Evolutionary conservation across 2,329 filamentous ascomycete genomes (phyloP).

Genomic region (Phialocephala subalpina): DNA sequence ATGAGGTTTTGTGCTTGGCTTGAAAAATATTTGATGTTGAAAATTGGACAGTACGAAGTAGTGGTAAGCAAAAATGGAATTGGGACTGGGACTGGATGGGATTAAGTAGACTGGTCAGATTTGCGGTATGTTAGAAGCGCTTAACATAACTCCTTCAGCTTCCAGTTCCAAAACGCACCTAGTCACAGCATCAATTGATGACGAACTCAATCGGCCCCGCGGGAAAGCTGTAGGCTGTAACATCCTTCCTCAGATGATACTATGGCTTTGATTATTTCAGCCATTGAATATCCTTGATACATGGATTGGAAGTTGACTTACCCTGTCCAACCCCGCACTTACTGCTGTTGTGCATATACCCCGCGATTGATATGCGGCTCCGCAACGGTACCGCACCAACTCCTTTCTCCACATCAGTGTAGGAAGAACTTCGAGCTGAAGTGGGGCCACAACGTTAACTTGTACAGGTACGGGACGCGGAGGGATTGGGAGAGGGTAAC

Average conservation of each 20-base stretch:
- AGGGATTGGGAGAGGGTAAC: too few species aligned
- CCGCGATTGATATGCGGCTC: background rate
- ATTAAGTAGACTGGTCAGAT: background rate
- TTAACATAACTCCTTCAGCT: background rate
- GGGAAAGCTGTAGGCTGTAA: background rate
- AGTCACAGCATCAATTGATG: background rate
- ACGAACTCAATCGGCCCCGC: background rate
- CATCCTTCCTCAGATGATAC: background rate
- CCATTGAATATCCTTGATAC: background rate
- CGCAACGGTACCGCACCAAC: background rate
- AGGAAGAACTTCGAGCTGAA: constrained; percentile 23
- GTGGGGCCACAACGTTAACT: constrained; percentile 29
- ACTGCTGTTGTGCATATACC: background rate
- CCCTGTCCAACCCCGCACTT: background rate
- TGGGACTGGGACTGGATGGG: background rate
- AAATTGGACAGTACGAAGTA: background rate
- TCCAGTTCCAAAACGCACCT: too few species aligned
- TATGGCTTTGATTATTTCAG: background rate
- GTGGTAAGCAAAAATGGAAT: background rate
- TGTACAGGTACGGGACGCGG: too few species aligned
- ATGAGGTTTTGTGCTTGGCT: background rate
- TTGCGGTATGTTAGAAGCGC: background rate
- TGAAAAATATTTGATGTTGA: background rate
- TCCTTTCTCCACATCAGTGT: constrained; percentile 1
- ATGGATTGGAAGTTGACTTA: background rate